phyloP scores from a whole-genome alignment of 306 rosid genomes.

The Cicer yamashitae region DNA sequence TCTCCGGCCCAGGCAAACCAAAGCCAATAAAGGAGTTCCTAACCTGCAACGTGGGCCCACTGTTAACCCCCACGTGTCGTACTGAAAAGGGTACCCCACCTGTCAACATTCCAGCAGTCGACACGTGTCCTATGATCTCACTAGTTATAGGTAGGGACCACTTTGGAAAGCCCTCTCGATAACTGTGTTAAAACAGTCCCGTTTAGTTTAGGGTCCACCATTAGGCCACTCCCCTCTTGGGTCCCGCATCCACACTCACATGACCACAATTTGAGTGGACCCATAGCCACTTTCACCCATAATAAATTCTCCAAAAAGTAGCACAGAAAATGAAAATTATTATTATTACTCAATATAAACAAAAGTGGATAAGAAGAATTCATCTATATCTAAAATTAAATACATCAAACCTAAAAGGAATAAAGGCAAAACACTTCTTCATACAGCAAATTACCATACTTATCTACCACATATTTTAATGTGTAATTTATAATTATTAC shows the following conservation, averaged over 20 bases:
- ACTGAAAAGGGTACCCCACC: constrained; percentile 43
- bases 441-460: no score
- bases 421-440: no score
- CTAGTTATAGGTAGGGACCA: constrained; percentile 34
- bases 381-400: no score
- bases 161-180: constrained; percentile 35
- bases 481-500: no score
- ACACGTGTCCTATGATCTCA: constrained; percentile 32
- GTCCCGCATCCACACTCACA: constrained; percentile 47
- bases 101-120: background rate
- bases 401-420: no score
- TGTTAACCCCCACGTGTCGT: constrained; percentile 42
- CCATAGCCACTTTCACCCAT: constrained; percentile 34
- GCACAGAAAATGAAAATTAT: no score
- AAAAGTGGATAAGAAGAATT: no score
- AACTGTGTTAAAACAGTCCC: constrained; percentile 46
- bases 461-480: no score
- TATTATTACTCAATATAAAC: no score
- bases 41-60: constrained; percentile 23
- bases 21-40: constrained; percentile 27
- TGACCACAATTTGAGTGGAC: constrained; percentile 42
- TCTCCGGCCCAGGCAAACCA: constrained; percentile 7
- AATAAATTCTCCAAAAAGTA: no score
- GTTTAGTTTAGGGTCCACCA: constrained; percentile 41
- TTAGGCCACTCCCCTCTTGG: constrained; percentile 29